Base-by-base conservation (phyloP, 2,329 filamentous ascomycete species). In the Colletotrichum sp. region DNA sequence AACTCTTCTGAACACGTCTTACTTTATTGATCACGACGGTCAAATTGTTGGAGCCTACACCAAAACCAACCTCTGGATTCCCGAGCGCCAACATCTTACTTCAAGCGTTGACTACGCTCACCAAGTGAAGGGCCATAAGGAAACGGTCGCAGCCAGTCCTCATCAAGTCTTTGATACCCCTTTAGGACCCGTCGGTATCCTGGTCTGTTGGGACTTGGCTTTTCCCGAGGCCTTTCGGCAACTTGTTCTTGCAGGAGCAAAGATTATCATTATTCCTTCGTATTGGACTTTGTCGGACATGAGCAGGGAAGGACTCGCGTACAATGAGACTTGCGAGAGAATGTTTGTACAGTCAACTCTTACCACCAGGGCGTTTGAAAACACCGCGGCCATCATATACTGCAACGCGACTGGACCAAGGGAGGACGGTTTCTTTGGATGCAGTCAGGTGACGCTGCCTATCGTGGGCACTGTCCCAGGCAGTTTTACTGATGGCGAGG, bases 191-290 rank as follows among this genome's bases (percentile, higher is more conserved):
- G 88, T 91, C 5, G 90, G 91, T 0, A 79, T 87, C 80, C 84
- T 88, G 75, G 90, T 89, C 24, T 92, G 91, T 83, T 92, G 90
- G 90, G 90, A 92, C 76, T 80, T 92, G 5, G 90, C 90, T 1
- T 92, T 92, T 71, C 90, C 90, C 0, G 90, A 92, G 81, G 90
- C 90, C 0, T 92, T 91, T 78, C 82, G 90, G 4, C 89, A 90
- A 75, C 83, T 92, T 72, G 89, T 92, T 22, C 83, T 85, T 1
- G 81, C 87, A 28, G 90, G 90, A 3, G 90, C 90, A 4, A 90
- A 91, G 78, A 85, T 90, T n/a, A 88, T 92, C 75, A 89, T 92
- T 76, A 87, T 92, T 5, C 90, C 91, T 0, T 90, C 89, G 0
- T 92, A 92, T 80, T 92, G 75, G 75, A 76, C 71, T 2, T 18